Percentiles rank a stretch among this genome's conserved stretches.
These are phyloP conservation scores for Acer yangbiense DNA, from an alignment of 345 rosid genomes.

Conservation along the genomic window DNA sequence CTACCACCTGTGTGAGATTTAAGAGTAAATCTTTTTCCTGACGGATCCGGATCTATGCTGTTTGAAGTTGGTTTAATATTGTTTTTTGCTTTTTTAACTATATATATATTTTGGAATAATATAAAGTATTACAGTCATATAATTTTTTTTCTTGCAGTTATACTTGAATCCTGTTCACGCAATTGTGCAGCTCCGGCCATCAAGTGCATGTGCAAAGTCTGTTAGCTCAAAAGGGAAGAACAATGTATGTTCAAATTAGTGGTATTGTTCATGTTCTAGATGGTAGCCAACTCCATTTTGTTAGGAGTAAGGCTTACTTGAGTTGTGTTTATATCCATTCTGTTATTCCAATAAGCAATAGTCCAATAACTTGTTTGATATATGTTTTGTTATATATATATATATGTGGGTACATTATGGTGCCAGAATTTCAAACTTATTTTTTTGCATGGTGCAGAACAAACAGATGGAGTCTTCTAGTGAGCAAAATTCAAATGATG, in stretches of 20 bases:
- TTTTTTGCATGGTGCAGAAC: conserved; percentile 37
- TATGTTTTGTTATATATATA: not conserved
- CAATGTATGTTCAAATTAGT: conserved; percentile 7
- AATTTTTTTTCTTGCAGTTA: conserved; percentile 58
- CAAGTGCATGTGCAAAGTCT: conserved; percentile 44
- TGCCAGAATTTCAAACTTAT: not conserved
- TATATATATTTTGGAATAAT: not conserved
- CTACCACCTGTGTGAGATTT: not conserved
- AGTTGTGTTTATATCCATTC: not conserved
- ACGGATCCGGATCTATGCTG: not conserved
- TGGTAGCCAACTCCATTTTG: conserved; percentile 5
- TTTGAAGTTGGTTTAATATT: not conserved
- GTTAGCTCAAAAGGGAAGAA: conserved; percentile 46
- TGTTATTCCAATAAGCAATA: not conserved
- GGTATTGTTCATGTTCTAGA: not conserved
- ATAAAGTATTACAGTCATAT: not conserved
- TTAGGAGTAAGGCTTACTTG: not conserved
- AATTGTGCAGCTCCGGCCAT: conserved; percentile 86
- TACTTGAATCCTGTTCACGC: conserved; percentile 84
- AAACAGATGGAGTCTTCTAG: conserved; percentile 44
- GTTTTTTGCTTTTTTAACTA: not conserved
- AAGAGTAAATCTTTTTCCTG: not conserved
- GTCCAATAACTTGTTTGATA: not conserved
- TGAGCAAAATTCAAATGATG: conserved; percentile 49
- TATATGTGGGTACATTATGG: not conserved